Conservation (phyloP, 768 basidiomycete species). For the Tylopilus sp. region DNA sequence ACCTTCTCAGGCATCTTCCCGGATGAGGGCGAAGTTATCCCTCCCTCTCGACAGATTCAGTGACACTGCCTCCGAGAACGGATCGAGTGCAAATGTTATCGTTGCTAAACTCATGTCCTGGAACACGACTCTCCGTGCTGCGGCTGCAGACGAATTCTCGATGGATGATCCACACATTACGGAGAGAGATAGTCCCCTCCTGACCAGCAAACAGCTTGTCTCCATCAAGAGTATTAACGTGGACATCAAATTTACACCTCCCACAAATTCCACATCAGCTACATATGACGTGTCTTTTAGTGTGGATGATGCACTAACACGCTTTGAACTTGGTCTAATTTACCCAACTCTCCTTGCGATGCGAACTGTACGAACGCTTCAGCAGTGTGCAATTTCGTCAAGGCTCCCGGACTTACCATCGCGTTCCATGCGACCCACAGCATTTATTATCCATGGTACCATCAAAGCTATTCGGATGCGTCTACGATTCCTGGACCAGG, state of each 20-base stretch:
- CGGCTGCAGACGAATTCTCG: slow-evolving; percentile 63
- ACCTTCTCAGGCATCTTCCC: slow-evolving; percentile 32
- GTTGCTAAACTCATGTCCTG: slow-evolving; percentile 44
- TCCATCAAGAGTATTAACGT: slow-evolving; percentile 34
- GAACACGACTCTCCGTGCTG: slow-evolving; percentile 53
- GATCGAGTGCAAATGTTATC: slow-evolving; percentile 37
- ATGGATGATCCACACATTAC: slow-evolving; percentile 62
- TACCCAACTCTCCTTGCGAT: slow-evolving; percentile 68
- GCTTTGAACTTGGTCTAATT: slow-evolving; percentile 60
- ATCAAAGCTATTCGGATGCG: slow-evolving; percentile 47
- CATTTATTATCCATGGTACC: slow-evolving; percentile 29
- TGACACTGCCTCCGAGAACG: slow-evolving; percentile 42
- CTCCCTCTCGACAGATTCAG: slow-evolving; percentile 50
- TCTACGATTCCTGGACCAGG: slow-evolving; percentile 47
- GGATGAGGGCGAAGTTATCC: slow-evolving; percentile 50
- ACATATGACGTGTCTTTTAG: slow-evolving; percentile 42
- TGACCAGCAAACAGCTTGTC: slow-evolving; percentile 42
- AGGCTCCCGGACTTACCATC: slow-evolving; percentile 16
- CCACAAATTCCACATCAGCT: slow-evolving; percentile 8
- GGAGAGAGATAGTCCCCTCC: slow-evolving; percentile 48
- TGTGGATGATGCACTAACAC: slow-evolving; percentile 51
- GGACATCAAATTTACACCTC: slow-evolving; percentile 24
- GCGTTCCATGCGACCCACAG: slow-evolving; percentile 13
- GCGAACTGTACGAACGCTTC: slow-evolving; percentile 46
- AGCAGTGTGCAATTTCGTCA: slow-evolving; percentile 18